Evolutionary conservation across 2,329 filamentous ascomycete species (phyloP), one percentile per base, ranked within the genome.

Genomic region (Xylariaceae sp.): DNA sequence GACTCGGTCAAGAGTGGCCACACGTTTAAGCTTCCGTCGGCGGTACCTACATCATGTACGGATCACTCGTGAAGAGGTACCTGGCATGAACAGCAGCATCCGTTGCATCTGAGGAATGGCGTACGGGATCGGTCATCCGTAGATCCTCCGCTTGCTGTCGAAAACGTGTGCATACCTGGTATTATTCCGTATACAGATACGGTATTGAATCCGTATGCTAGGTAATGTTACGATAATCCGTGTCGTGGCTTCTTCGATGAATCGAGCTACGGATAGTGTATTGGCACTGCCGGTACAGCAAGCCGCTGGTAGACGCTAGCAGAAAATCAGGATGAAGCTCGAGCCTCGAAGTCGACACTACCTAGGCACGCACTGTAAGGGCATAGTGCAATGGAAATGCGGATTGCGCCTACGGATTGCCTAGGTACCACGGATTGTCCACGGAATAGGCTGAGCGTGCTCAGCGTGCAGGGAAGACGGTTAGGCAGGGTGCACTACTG

Each of bases 1-100:
- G 61, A 55, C 56, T 58, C 53, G 53, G 54, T 56, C 56, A 63
- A 57, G 58, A 48, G 56, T 56, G 37, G 58, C 57, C 48, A 49
- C 54, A 61, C 45, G 53, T 55, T 54, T 56, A 58, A 56, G 52
- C 44, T 60, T 56, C 61, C 50, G 51, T 57, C 42, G 9, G 11
- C 42, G 13, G 42, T 45, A n/a, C 42, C 42, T 45, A 45, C 42
- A 45, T 45, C 2, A 45, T 45, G 42, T 45, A 45, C 10, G 42
- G 9, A n/a, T n/a, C 13, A 9, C 37, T 42, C 37, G 8, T 42
- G 37, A 10, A 42, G 37, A 42, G 37, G 42, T 45, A 45, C 42
- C 42, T 45, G 13, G 5, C 11, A 45, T 45, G 37, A 10, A 42
- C 37, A 9, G 23, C 23, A 30, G 23, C 23, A 30, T 30, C 23